These are phyloP conservation scores for Meyerozyma carpophila DNA, from an alignment of 1,139 yeast species.

Conservation along the genomic window DNA sequence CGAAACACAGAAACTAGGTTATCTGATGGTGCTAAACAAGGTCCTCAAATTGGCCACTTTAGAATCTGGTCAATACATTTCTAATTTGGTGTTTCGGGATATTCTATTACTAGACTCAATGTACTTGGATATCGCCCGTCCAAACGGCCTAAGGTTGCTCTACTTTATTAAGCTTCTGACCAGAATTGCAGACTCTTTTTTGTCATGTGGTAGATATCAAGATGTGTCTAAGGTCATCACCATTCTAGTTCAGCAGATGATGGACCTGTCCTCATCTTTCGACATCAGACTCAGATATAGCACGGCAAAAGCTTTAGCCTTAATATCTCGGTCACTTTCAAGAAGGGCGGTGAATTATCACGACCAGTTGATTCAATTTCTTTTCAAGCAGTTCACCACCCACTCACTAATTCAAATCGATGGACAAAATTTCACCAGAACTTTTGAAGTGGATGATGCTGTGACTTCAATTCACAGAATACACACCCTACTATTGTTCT, in stretches of 20 bases:
- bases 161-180: conserved; percentile 31
- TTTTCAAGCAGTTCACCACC: neutral
- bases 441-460: conserved; percentile 4
- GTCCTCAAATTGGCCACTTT: neutral
- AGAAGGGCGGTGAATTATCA: conserved; percentile 28
- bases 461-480: conserved; percentile 22
- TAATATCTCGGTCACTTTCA: conserved; percentile 16
- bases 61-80: neutral
- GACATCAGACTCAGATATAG: conserved; percentile 32
- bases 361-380: conserved; percentile 14
- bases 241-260: conserved; percentile 23
- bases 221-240: conserved; percentile 23
- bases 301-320: conserved; percentile 32
- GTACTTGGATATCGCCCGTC: conserved; percentile 4
- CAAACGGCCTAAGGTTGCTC: conserved; percentile 20
- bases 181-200: conserved; percentile 21
- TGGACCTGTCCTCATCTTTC: conserved; percentile 19
- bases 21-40: conserved; percentile 5
- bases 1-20: conserved; percentile 17
- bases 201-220: conserved; percentile 10
- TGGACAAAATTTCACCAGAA: neutral
- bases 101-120: conserved; percentile 9
- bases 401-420: neutral
- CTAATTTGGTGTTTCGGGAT: neutral
- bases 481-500: conserved; percentile 31